A percentile compares a stretch with the other conserved stretches of the same genome.
These are phyloP conservation scores for Cercophora sp. DNA, from an alignment of 495 filamentous ascomycete species.

Conservation along the genomic window DNA sequence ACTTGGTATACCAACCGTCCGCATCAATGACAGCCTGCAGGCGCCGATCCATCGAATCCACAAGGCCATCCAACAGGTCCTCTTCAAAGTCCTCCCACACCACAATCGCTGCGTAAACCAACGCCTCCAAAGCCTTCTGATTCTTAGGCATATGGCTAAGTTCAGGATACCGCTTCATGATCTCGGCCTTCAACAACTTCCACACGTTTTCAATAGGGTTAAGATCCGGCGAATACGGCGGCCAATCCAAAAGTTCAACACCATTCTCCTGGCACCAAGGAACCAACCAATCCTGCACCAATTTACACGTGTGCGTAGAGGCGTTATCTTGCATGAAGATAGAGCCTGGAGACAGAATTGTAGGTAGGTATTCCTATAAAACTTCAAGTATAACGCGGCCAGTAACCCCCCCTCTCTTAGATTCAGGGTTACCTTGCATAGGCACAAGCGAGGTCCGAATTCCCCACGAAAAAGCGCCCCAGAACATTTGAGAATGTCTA, in stretches of 20 bases:
- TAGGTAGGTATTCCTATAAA: conserved; percentile 4
- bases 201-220: conserved; percentile 5
- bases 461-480: conserved; percentile 1
- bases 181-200: not conserved
- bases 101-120: not conserved
- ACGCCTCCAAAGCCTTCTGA: not conserved
- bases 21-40: conserved; percentile 1
- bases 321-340: conserved; percentile 11
- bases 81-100: conserved; percentile 2
- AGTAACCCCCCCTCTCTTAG: conserved; percentile 1
- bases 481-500: conserved; percentile 8
- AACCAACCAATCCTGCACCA: conserved; percentile 1
- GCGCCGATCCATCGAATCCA: not conserved
- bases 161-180: not conserved
- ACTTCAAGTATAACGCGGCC: conserved; percentile 1
- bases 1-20: not conserved
- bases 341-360: not conserved
- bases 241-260: not conserved
- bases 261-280: conserved; percentile 1
- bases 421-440: not conserved
- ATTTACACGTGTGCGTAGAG: not conserved
- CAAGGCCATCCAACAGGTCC: not conserved
- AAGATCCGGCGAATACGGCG: not conserved
- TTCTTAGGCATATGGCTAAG: not conserved
- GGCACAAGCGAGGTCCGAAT: not conserved